Percentiles rank a stretch among this genome's conserved stretches.
phyloP scores from a whole-genome alignment of 2,329 filamentous ascomycete genomes.

The Venturia oleaginea region DNA sequence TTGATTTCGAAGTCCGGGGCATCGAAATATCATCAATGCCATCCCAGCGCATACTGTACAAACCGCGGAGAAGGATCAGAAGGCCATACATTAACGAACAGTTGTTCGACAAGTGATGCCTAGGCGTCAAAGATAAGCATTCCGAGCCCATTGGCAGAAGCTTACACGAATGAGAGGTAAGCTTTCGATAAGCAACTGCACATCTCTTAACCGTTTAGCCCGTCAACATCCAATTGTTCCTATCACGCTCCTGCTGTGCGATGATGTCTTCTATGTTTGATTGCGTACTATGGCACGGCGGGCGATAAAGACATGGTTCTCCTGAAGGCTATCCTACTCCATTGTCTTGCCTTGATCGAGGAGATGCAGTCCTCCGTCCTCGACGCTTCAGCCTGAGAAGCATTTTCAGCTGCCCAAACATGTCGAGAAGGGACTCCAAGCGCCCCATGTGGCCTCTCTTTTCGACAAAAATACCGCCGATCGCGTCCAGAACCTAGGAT shows the following conservation, averaged over 20 bases:
- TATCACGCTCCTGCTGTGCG: neutral
- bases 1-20: neutral
- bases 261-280: neutral
- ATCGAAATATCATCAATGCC: neutral
- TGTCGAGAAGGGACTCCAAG: neutral
- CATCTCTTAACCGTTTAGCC: neutral
- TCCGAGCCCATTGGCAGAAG: neutral
- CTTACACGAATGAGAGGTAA: neutral
- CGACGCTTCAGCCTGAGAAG: neutral
- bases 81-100: neutral
- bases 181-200: conserved; percentile 7
- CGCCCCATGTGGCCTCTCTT: neutral
- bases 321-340: neutral
- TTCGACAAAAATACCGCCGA: neutral
- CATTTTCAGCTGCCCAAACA: neutral
- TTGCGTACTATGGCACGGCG: neutral
- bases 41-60: neutral
- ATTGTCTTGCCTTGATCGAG: neutral
- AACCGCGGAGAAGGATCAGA: conserved; percentile 8
- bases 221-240: neutral
- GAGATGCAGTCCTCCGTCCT: neutral
- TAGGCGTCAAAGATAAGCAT: conserved; percentile 3
- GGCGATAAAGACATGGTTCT: neutral
- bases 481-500: neutral
- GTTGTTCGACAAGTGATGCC: neutral